A percentile compares a stretch with the other conserved stretches of the same genome.
Conservation (phyloP, 176 grass and related monocot species). For the Urochloa ruziziensis region DNA sequence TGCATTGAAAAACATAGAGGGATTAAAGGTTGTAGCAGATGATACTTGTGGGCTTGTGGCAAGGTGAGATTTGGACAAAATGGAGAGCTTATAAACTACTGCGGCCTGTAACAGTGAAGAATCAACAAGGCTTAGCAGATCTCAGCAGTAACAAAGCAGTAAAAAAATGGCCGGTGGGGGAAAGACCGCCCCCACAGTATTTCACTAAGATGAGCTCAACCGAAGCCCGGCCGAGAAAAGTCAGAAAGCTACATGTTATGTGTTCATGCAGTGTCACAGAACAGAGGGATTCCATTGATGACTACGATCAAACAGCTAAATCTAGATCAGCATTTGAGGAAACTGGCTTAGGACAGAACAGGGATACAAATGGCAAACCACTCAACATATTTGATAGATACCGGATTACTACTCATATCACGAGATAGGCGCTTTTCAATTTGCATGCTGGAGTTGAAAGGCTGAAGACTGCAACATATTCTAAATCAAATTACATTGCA, state of each 20-base stretch:
- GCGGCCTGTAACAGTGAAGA: not conserved
- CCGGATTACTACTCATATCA: not conserved
- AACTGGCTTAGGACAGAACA: not conserved
- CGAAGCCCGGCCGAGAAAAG: too few species aligned
- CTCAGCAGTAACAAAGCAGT: not conserved
- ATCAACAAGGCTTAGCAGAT: slow-evolving; percentile 13
- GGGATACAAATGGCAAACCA: not conserved
- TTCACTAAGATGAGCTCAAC: too few species aligned
- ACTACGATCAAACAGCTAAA: slow-evolving; percentile 1
- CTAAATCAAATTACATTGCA: not conserved
- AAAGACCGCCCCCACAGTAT: too few species aligned
- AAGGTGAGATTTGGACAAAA: slow-evolving; percentile 11
- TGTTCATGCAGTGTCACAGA: not conserved
- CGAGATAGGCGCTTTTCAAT: not conserved
- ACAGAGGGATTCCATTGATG: not conserved
- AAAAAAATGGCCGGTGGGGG: too few species aligned
- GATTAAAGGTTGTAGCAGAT: not conserved
- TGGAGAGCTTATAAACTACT: not conserved
- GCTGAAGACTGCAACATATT: not conserved
- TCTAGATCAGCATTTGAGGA: not conserved
- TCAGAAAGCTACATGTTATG: not conserved
- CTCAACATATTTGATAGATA: not conserved
- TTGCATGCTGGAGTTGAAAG: slow-evolving; percentile 16
- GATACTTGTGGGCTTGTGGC: not conserved
- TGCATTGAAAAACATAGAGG: slow-evolving; percentile 36